A percentile compares a stretch with the other conserved stretches of the same genome.
phyloP scores from a whole-genome alignment of 1,284 basidiomycete species.

The Thecaphora thlaspeos region DNA sequence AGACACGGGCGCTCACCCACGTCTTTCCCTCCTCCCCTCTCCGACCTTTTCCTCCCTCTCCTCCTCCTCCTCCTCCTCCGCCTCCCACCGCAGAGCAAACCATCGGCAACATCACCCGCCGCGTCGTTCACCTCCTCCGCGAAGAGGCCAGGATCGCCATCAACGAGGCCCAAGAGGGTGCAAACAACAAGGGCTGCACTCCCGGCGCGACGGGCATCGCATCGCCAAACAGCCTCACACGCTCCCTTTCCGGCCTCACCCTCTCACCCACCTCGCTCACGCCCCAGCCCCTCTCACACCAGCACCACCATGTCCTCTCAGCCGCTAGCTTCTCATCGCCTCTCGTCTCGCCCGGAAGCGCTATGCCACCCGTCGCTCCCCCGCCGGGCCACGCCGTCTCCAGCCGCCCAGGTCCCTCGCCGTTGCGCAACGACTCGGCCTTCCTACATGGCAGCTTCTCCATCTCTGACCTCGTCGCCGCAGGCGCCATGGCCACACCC shows the following conservation, averaged over 20 bases:
- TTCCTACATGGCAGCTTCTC: constrained; percentile 41
- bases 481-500: constrained; percentile 30
- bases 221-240: neutral
- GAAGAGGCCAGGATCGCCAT: constrained; percentile 67
- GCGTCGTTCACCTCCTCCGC: constrained; percentile 84
- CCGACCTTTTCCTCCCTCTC: neutral
- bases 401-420: constrained; percentile 2
- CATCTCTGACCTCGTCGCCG: constrained; percentile 52
- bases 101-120: constrained; percentile 87
- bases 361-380: neutral
- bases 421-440: constrained; percentile 6
- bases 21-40: neutral
- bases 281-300: neutral
- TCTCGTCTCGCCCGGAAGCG: neutral
- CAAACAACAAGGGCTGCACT: neutral
- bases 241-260: neutral
- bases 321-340: neutral
- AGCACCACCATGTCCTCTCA: neutral
- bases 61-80: neutral
- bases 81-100: constrained; percentile 70
- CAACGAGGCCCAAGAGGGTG: neutral
- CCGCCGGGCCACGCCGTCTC: constrained; percentile 21
- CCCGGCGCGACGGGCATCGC: neutral
- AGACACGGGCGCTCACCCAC: too few species aligned
- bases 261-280: neutral